Evolutionary conservation across 306 rosid genomes (phyloP), one percentile per base, ranked within the genome.

Genomic region (Medicago ruthenica): DNA sequence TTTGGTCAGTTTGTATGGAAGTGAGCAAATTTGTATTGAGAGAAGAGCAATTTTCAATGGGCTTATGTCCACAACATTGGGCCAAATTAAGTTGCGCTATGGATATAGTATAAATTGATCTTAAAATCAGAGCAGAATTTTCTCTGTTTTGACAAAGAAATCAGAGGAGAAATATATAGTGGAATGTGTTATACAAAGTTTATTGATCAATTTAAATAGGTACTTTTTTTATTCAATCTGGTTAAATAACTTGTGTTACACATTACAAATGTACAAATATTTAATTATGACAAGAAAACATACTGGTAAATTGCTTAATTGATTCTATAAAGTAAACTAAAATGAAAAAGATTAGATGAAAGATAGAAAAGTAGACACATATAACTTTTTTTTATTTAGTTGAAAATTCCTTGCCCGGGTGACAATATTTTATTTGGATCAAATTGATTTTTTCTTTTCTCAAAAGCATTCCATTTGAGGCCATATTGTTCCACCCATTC

Each of bases 381-480:
- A 53, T 42, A 12, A 1, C 22, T 14, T 3, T 70, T 22, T 34
- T 45, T 6, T 14, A 16, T n/a, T 73, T 22, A 76, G 69, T 67
- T 81, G 83, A 95, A 92, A 81, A 95, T 87, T 71, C 79, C 75
- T 73, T 95, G 98, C 61, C 97, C 98, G 0, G 97, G 97, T 14
- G 97, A 81, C 69, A 95, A 67, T 70, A 92, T 85, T 58, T 67
- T 75, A 5, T 85, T 84, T 8, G 98, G 98, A 74, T 95, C 98
- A 77, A 81, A 92, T 62, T 27, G 22, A 41, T 3, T 7, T 83
- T 95, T 95, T 82, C 83, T 83, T 6, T 39, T 12, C 13, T 54
- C 27, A 71, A 92, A 90, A 21, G 5, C 7, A 13, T 51, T 21
- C 97, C 93, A 95, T 73, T 95, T 95, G 47, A 75, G 31, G 5